These are phyloP conservation scores for Phallus indusiatus DNA, from an alignment of 768 basidiomycete genomes.

Conservation along the genomic window DNA sequence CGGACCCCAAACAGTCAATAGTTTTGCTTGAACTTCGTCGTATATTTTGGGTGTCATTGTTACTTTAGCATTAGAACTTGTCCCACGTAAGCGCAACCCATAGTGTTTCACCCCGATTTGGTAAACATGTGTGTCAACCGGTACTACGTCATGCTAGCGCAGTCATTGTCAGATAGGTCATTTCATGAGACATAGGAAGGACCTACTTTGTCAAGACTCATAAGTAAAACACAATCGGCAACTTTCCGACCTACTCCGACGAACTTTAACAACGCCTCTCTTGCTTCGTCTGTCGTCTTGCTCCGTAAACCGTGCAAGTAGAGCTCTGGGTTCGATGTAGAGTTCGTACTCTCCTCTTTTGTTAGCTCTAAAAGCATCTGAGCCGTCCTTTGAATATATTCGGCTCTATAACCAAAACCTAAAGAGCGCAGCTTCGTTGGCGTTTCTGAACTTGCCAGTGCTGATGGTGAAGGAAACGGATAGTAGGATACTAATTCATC, in stretches of 20 bases:
- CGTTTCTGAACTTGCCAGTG: constrained; percentile 49
- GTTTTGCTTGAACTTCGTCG: constrained; percentile 53
- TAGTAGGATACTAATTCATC: constrained; percentile 41
- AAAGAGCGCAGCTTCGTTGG: constrained; percentile 60
- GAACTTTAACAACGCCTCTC: constrained; percentile 69
- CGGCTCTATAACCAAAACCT: constrained; percentile 94
- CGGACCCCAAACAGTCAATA: constrained; percentile 65
- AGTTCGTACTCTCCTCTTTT: constrained; percentile 26
- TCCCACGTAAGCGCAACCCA: constrained; percentile 39
- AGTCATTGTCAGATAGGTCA: background rate
- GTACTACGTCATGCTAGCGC: constrained; percentile 71
- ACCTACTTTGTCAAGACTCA: constrained; percentile 83
- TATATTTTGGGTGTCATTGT: constrained; percentile 73
- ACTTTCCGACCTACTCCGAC: constrained; percentile 95
- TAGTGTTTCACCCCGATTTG: constrained; percentile 82
- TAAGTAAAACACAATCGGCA: constrained; percentile 87
- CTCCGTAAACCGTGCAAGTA: constrained; percentile 52
- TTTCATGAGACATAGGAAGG: background rate
- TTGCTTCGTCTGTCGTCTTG: constrained; percentile 44
- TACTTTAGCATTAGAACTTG: constrained; percentile 33
- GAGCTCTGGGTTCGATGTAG: constrained; percentile 34
- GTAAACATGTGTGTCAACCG: constrained; percentile 92
- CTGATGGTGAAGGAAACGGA: constrained; percentile 76
- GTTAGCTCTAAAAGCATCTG: constrained; percentile 61
- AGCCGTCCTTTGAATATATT: constrained; percentile 79